Conservation (phyloP, 2,329 filamentous ascomycete genomes). For the Westerdykella sp. region DNA sequence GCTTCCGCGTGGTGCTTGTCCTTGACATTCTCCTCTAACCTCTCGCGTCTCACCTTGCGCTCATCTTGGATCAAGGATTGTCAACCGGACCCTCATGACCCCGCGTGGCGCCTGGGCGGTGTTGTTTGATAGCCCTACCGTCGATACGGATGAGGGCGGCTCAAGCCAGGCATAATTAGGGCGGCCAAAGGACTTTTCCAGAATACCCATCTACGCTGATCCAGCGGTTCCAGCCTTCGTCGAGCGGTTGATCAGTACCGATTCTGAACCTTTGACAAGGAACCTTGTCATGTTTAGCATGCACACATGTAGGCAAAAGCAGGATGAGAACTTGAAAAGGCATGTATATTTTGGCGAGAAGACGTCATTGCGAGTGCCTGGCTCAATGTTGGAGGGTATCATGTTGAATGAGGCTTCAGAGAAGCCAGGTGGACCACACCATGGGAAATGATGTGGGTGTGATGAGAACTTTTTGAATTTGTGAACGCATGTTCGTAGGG, state of each 20-base stretch:
- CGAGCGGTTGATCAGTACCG: too few relatives aligned
- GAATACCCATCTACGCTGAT: slow-evolving; percentile 4
- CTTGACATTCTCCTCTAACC: slow-evolving; percentile 4
- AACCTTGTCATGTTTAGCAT: too few relatives aligned
- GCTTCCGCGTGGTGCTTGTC: too few relatives aligned
- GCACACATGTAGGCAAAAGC: too few relatives aligned
- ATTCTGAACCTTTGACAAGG: too few relatives aligned
- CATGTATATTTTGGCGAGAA: too few relatives aligned
- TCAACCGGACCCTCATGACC: slow-evolving; percentile 2
- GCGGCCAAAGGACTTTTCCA: slow-evolving; percentile 12
- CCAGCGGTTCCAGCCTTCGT: too few relatives aligned
- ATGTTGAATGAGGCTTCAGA: slow-evolving; percentile 20
- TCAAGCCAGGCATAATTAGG: slow-evolving; percentile 5
- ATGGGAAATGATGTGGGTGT: background rate
- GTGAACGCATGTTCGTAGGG: slow-evolving; percentile 6
- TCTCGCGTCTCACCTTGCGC: slow-evolving; percentile 10
- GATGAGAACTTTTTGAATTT: slow-evolving; percentile 5
- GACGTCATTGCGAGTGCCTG: too few relatives aligned
- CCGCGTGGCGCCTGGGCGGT: background rate
- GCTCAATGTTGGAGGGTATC: slow-evolving; percentile 9
- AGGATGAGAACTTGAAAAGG: too few relatives aligned
- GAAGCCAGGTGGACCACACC: slow-evolving; percentile 8
- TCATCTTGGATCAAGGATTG: background rate
- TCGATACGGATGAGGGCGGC: too few relatives aligned
- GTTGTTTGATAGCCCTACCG: too few relatives aligned